These are phyloP conservation scores for Hypholoma sublateritium DNA, from an alignment of 768 basidiomycete genomes.

Conservation along the genomic window DNA sequence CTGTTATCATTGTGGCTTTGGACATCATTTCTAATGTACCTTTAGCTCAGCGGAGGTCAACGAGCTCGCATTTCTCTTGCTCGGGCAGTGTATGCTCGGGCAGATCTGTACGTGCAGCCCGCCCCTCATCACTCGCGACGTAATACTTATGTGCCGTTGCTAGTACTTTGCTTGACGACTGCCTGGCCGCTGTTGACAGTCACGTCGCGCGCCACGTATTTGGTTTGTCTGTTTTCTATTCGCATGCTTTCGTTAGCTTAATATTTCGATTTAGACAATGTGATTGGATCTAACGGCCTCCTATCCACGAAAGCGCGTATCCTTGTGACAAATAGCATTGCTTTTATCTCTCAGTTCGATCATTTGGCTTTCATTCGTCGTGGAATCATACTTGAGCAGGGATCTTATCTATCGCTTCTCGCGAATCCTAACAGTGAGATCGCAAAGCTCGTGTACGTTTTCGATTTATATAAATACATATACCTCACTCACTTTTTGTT, in stretches of 20 bases:
- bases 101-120: conserved; percentile 65
- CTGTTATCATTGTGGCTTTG: conserved; percentile 14
- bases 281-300: conserved; percentile 83
- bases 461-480: neutral
- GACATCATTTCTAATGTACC: neutral
- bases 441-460: conserved; percentile 70
- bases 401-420: conserved; percentile 62
- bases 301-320: conserved; percentile 83
- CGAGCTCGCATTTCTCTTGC: conserved; percentile 83
- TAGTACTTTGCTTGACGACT: conserved; percentile 85
- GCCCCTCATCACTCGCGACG: neutral
- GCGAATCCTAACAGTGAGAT: conserved; percentile 63
- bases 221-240: conserved; percentile 38
- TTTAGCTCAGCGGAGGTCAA: conserved; percentile 72
- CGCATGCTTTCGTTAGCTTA: neutral
- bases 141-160: neutral
- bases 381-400: conserved; percentile 79
- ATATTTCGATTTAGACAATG: conserved; percentile 52
- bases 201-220: conserved; percentile 88
- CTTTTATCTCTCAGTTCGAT: conserved; percentile 81
- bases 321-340: conserved; percentile 83
- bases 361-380: conserved; percentile 72
- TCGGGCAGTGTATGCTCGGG: conserved; percentile 86
- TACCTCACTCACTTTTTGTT: neutral
- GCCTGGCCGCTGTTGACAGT: conserved; percentile 82